A percentile compares a stretch with the other conserved stretches of the same genome.
phyloP scores from a whole-genome alignment of 2,329 filamentous ascomycete genomes.

The Nemania bipapillata region DNA sequence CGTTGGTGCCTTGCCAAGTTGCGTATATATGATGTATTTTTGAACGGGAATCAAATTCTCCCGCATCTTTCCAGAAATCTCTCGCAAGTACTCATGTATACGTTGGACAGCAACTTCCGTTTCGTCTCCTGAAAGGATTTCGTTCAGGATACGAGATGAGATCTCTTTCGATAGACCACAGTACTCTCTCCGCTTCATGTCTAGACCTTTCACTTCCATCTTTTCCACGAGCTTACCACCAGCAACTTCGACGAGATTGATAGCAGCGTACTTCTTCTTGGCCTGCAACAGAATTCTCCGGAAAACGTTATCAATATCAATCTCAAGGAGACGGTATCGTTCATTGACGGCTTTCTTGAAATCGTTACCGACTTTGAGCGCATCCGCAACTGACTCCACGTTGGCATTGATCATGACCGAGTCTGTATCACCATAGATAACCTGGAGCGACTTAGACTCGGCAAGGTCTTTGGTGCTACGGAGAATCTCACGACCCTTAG shows the following conservation, averaged over 20 bases:
- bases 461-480: slow-evolving; percentile 95
- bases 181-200: slow-evolving; percentile 98
- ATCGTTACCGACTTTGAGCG: slow-evolving; percentile 88
- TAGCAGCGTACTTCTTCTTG: slow-evolving; percentile 99
- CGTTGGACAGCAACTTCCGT: slow-evolving; percentile 86
- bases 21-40: slow-evolving; percentile 98
- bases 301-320: slow-evolving; percentile 98
- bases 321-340: slow-evolving; percentile 89
- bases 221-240: slow-evolving; percentile 92
- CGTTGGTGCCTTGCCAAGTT: slow-evolving; percentile 91
- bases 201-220: slow-evolving; percentile 96
- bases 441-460: slow-evolving; percentile 87
- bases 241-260: slow-evolving; percentile 84
- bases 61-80: slow-evolving; percentile 87
- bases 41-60: slow-evolving; percentile 76
- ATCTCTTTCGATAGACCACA: slow-evolving; percentile 95
- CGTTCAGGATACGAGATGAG: slow-evolving; percentile 87
- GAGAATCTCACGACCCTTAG: slow-evolving; percentile 96
- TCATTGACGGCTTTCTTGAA: slow-evolving; percentile 97
- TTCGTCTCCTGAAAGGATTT: slow-evolving; percentile 93
- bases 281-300: slow-evolving; percentile 90
- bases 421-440: slow-evolving; percentile 98
- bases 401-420: slow-evolving; percentile 99
- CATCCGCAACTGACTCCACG: slow-evolving; percentile 89
- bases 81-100: slow-evolving; percentile 91